A percentile compares a stretch with the other conserved stretches of the same genome.
Conservation (phyloP, 2,329 filamentous ascomycete species). For the Cladorrhinum sp. region DNA sequence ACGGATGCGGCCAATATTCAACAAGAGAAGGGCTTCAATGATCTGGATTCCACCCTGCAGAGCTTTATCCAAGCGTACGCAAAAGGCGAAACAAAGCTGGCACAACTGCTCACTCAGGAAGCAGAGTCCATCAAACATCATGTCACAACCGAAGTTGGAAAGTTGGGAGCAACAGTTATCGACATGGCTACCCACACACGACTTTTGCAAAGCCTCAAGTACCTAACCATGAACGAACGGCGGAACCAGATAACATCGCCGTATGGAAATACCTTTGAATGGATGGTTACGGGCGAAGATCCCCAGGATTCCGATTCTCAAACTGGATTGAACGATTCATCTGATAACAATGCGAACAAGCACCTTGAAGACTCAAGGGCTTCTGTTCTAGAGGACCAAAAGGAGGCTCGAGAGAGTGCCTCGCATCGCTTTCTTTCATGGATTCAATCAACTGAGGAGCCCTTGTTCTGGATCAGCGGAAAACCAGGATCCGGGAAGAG, state of each 20-base stretch:
- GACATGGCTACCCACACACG: not conserved
- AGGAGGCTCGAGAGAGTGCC: not conserved
- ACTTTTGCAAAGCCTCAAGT: constrained; percentile 10
- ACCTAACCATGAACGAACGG: constrained; percentile 12
- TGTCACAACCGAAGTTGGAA: not conserved
- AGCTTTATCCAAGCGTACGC: not conserved
- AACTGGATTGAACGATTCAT: not conserved
- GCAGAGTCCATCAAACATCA: not conserved
- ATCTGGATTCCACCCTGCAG: not conserved
- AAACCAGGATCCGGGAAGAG: constrained; percentile 3
- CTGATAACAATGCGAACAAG: not conserved
- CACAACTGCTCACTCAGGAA: constrained; percentile 1
- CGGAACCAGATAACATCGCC: constrained; percentile 10
- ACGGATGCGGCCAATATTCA: not conserved
- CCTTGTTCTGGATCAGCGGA: not conserved
- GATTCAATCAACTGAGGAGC: not conserved
- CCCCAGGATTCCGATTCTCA: not conserved
- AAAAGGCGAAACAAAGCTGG: not conserved
- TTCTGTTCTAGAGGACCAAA: not conserved
- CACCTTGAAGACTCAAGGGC: no score
- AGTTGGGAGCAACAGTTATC: not conserved
- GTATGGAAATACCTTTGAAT: constrained; percentile 9
- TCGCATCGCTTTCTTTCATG: not conserved
- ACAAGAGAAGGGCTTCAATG: not conserved
- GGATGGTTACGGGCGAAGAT: constrained; percentile 1